Percentiles rank a stretch among this genome's conserved stretches.
Evolutionary conservation across 2,329 filamentous ascomycete genomes (phyloP).

Genomic region (Aureobasidium sp.): DNA sequence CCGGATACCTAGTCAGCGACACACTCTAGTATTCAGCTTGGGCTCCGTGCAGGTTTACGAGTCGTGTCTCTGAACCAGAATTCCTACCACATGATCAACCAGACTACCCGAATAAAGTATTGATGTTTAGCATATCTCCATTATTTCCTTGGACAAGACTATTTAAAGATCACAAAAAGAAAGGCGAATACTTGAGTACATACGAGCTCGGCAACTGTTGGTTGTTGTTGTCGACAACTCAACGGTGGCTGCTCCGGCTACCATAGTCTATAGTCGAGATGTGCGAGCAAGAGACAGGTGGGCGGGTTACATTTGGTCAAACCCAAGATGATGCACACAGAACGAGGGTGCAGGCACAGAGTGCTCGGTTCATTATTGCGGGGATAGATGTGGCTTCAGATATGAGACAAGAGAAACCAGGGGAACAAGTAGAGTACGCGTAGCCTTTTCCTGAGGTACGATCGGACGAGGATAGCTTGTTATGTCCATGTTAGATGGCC

Average conservation of each 20-base stretch:
- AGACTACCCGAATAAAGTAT: neutral
- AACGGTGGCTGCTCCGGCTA: slow-evolving; percentile 5
- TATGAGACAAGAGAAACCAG: neutral
- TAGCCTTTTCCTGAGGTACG: neutral
- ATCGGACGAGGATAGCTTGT: neutral
- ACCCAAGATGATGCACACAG: neutral
- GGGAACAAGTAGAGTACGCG: too few relatives aligned
- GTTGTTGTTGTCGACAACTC: neutral
- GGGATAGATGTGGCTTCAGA: neutral
- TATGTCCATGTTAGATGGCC: neutral
- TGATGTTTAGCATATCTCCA: too few relatives aligned
- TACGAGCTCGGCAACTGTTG: neutral
- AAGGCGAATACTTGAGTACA: neutral
- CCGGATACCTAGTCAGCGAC: neutral
- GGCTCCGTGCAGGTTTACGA: neutral
- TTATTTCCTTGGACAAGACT: neutral
- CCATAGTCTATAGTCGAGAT: neutral
- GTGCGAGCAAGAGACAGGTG: neutral
- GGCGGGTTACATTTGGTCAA: neutral
- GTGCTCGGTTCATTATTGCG: neutral
- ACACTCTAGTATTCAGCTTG: neutral
- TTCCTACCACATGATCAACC: neutral
- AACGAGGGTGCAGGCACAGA: neutral
- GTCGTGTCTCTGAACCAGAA: neutral
- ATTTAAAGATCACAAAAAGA: neutral